Evolutionary conservation across 345 rosid species (phyloP).

Genomic region (Eucalyptus fibrosa): DNA sequence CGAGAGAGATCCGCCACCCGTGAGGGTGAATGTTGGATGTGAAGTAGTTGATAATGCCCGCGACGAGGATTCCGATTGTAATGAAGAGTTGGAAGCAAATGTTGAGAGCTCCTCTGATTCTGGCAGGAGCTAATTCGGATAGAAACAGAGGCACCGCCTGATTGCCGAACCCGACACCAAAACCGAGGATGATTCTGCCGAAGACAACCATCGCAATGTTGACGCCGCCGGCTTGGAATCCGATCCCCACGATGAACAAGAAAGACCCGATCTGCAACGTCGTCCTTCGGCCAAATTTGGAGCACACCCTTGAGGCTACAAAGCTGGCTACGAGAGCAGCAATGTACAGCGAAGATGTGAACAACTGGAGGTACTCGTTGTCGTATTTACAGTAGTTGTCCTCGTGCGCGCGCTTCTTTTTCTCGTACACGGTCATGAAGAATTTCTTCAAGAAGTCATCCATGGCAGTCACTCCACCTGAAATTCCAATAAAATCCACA

Average conservation of each 20-base stretch:
- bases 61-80: background rate
- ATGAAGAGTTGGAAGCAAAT: background rate
- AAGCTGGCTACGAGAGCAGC: slow-evolving; percentile 10
- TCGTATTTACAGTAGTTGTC: slow-evolving; percentile 16
- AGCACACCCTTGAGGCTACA: background rate
- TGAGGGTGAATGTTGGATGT: background rate
- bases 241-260: background rate
- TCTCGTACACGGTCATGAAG: background rate
- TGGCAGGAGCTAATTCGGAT: background rate
- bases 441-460: slow-evolving; percentile 12
- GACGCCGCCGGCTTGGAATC: background rate
- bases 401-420: background rate
- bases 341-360: slow-evolving; percentile 11
- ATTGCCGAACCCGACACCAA: slow-evolving; percentile 10
- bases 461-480: slow-evolving; percentile 14
- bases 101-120: background rate
- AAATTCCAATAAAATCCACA: background rate
- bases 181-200: slow-evolving; percentile 9
- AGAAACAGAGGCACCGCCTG: background rate
- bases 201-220: slow-evolving; percentile 1
- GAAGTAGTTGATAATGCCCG: background rate
- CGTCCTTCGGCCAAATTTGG: slow-evolving; percentile 1
- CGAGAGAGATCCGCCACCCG: background rate
- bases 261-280: slow-evolving; percentile 1
- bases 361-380: slow-evolving; percentile 6